phyloP scores from a whole-genome alignment of 2,329 filamentous ascomycete species.

The Trichoderma afroharzianum region DNA sequence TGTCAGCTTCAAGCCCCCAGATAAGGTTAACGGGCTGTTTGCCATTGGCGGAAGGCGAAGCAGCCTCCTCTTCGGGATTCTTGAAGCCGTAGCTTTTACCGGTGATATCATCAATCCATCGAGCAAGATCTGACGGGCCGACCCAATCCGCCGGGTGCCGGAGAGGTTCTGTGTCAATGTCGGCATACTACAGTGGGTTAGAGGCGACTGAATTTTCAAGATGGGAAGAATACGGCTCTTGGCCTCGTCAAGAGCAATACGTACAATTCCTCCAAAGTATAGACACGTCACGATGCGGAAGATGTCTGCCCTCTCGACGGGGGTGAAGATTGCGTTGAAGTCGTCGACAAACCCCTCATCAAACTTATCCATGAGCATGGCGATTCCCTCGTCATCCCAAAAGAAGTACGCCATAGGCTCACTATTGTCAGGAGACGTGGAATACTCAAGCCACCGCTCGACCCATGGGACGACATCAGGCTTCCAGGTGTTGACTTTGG shows the following conservation, averaged over 20 bases:
- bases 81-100: constrained; percentile 19
- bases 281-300: constrained; percentile 25
- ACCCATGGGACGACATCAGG: constrained; percentile 21
- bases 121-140: constrained; percentile 19
- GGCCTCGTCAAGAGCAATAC: neutral
- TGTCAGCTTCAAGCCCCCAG: constrained; percentile 26
- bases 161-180: constrained; percentile 26
- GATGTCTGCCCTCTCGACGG: constrained; percentile 25
- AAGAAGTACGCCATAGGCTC: constrained; percentile 26
- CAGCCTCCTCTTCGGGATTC: neutral
- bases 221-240: too few species aligned
- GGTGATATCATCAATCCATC: constrained; percentile 23
- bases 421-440: constrained; percentile 7
- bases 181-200: constrained; percentile 22
- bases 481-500: constrained; percentile 21
- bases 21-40: constrained; percentile 23
- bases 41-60: neutral
- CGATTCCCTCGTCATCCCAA: constrained; percentile 24
- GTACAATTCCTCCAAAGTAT: constrained; percentile 25
- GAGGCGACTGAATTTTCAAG: neutral
- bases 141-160: constrained; percentile 24
- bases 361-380: constrained; percentile 21
- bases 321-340: constrained; percentile 20
- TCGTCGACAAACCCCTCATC: constrained; percentile 20
- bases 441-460: constrained; percentile 24